Evolutionary conservation across 331 rosid genomes (phyloP).

Genomic region (Malus hybrid): DNA sequence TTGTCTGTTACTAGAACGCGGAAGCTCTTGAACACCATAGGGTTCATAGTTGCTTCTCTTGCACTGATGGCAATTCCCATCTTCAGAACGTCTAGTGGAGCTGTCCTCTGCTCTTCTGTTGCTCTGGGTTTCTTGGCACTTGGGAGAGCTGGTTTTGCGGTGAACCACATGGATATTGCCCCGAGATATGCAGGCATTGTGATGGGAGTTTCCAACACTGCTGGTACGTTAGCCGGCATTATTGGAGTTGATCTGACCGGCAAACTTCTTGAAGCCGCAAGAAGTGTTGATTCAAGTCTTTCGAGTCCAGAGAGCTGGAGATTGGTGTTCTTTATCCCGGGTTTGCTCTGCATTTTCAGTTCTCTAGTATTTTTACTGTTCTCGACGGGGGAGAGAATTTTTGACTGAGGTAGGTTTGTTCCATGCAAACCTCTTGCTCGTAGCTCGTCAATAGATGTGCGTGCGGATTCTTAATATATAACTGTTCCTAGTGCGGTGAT

Average conservation of each 20-base stretch:
- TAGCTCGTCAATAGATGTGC: background rate
- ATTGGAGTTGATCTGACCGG: constrained; percentile 86
- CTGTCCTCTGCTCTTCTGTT: constrained; percentile 85
- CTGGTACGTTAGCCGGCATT: constrained; percentile 90
- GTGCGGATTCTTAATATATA: background rate
- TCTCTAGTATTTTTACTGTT: constrained; percentile 58
- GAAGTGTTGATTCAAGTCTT: constrained; percentile 58
- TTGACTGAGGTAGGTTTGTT: constrained; percentile 52
- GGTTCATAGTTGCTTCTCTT: constrained; percentile 77
- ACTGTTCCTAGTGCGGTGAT: background rate
- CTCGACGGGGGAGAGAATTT: constrained; percentile 91
- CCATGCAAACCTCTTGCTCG: background rate
- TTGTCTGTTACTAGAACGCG: constrained; percentile 73
- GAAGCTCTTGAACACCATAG: constrained; percentile 74
- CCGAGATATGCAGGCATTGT: constrained; percentile 94
- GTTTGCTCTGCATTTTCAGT: constrained; percentile 75
- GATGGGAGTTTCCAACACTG: constrained; percentile 97
- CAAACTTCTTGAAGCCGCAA: constrained; percentile 82
- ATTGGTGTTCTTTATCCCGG: constrained; percentile 72
- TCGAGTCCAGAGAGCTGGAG: constrained; percentile 89
- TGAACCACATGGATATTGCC: constrained; percentile 94
- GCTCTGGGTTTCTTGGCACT: constrained; percentile 97
- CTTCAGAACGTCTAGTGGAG: constrained; percentile 83
- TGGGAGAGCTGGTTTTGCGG: constrained; percentile 96
- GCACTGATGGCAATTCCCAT: constrained; percentile 69